These are phyloP conservation scores for Xenosphaeropsis pyriputrescens DNA, from an alignment of 2,329 filamentous ascomycete species.

Conservation along the genomic window DNA sequence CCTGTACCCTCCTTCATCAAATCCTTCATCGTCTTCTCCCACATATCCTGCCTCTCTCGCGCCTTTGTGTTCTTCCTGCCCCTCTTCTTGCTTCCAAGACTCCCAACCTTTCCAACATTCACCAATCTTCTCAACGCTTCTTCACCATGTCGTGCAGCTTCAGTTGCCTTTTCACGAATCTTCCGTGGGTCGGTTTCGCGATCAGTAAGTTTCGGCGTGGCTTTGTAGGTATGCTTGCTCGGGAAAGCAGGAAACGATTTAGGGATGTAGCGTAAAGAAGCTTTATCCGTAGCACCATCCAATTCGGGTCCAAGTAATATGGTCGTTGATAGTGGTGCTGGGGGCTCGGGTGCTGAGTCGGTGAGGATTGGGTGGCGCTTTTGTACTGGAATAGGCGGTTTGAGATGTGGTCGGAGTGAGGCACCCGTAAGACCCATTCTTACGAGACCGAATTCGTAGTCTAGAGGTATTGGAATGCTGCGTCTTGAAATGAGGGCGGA, in stretches of 20 bases:
- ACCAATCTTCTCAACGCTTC: constrained; percentile 44
- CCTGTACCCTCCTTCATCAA: constrained; percentile 21
- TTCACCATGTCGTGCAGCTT: constrained; percentile 46
- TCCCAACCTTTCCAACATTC: constrained; percentile 46
- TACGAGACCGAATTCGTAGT: constrained; percentile 38
- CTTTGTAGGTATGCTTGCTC: constrained; percentile 48
- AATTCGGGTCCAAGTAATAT: constrained; percentile 31
- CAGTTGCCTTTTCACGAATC: constrained; percentile 42
- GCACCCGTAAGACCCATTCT: constrained; percentile 34
- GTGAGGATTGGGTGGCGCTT: constrained; percentile 17
- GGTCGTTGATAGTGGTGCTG: constrained; percentile 24
- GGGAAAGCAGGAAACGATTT: constrained; percentile 44
- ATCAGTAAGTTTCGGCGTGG: constrained; percentile 31
- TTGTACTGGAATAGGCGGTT: constrained; percentile 29
- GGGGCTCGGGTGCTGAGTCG: constrained; percentile 22
- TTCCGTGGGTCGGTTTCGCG: constrained; percentile 38
- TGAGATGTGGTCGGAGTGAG: constrained; percentile 39
- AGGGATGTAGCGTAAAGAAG: constrained; percentile 39
- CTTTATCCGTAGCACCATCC: constrained; percentile 42
- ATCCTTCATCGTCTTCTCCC: constrained; percentile 45
- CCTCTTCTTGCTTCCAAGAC: constrained; percentile 45
- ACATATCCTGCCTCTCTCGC: constrained; percentile 40
- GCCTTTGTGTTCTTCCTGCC: constrained; percentile 32
- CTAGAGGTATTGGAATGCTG: constrained; percentile 35
- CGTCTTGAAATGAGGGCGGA: constrained; percentile 22